These are phyloP conservation scores for Lepidium sativum DNA, from an alignment of 345 rosid species.

Conservation along the genomic window DNA sequence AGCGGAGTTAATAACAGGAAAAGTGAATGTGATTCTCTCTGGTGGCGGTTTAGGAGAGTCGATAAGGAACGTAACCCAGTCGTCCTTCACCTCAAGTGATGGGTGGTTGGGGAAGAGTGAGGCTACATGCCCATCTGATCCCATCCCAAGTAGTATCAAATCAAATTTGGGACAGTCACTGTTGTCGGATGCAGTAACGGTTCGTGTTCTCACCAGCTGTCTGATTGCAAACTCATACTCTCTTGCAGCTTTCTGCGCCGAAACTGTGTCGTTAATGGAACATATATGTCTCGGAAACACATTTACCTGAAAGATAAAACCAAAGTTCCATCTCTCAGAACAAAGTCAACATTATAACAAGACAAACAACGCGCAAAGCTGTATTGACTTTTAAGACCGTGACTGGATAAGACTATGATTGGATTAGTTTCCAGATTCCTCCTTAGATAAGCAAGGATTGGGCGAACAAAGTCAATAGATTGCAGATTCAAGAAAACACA, in stretches of 20 bases:
- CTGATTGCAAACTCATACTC: constrained; percentile 67
- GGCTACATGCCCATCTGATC: constrained; percentile 85
- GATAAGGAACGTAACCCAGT: constrained; percentile 70
- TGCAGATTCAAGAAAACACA: not conserved
- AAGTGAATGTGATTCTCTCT: constrained; percentile 86
- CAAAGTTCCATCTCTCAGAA: not conserved
- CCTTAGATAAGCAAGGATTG: not conserved
- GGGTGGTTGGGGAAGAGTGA: constrained; percentile 76
- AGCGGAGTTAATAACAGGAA: constrained; percentile 88
- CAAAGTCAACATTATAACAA: constrained; percentile 7
- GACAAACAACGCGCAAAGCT: constrained; percentile 1
- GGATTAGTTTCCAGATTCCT: not conserved
- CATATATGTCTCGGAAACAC: constrained; percentile 68
- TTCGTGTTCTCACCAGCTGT: constrained; percentile 61
- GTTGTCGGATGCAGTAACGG: constrained; percentile 53
- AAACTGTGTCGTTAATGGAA: constrained; percentile 66
- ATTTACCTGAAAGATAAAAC: constrained; percentile 43
- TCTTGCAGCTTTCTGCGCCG: constrained; percentile 77
- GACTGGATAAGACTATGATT: not conserved
- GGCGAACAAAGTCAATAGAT: constrained; percentile 3
- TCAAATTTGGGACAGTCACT: constrained; percentile 91
- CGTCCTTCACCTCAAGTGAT: constrained; percentile 43
- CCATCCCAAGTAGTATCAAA: constrained; percentile 82
- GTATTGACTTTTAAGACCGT: no score
- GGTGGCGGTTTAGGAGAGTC: constrained; percentile 83